Evolutionary conservation across 1,284 basidiomycete genomes (phyloP).

Genomic region (Microbotryum scabiosae): DNA sequence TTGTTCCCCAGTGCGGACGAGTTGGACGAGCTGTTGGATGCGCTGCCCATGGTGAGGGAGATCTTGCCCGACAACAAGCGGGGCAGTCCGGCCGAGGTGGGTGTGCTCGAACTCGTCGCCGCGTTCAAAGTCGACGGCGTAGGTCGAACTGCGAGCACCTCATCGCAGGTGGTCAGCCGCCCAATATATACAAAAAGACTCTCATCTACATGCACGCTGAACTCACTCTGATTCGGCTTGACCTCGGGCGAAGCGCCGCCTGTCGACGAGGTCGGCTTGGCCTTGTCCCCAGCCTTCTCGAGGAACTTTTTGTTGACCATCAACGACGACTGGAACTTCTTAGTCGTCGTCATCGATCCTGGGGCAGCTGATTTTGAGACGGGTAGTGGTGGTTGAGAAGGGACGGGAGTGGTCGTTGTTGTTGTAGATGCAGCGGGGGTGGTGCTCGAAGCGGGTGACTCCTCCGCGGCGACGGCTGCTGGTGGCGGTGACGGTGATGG

Average conservation of each 20-base stretch:
- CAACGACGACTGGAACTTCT: slow-evolving; percentile 61
- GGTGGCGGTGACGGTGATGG: not conserved
- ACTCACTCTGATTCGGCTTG: slow-evolving; percentile 5
- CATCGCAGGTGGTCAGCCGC: not conserved
- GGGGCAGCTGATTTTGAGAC: too few relatives aligned
- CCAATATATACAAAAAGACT: not conserved
- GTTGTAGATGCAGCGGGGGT: slow-evolving; percentile 3
- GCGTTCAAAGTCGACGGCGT: too few relatives aligned
- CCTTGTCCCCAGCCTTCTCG: slow-evolving; percentile 55
- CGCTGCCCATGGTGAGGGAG: slow-evolving; percentile 40
- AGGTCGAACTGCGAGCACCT: too few relatives aligned
- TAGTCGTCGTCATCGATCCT: slow-evolving; percentile 2
- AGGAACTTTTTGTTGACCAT: slow-evolving; percentile 92
- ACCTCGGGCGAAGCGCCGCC: not conserved
- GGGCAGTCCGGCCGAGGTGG: slow-evolving; percentile 1
- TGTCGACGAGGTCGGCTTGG: slow-evolving; percentile 3
- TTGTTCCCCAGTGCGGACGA: too few relatives aligned
- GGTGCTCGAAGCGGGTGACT: not conserved
- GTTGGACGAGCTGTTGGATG: slow-evolving; percentile 32
- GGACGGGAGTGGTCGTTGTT: not conserved
- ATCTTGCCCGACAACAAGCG: slow-evolving; percentile 33
- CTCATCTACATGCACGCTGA: not conserved
- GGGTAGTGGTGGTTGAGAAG: not conserved
- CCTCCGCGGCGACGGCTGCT: not conserved
- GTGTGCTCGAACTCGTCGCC: too few relatives aligned